Base-by-base conservation (phyloP, 176 grass and related monocot species). In the Dendrocalamus sinicus region DNA sequence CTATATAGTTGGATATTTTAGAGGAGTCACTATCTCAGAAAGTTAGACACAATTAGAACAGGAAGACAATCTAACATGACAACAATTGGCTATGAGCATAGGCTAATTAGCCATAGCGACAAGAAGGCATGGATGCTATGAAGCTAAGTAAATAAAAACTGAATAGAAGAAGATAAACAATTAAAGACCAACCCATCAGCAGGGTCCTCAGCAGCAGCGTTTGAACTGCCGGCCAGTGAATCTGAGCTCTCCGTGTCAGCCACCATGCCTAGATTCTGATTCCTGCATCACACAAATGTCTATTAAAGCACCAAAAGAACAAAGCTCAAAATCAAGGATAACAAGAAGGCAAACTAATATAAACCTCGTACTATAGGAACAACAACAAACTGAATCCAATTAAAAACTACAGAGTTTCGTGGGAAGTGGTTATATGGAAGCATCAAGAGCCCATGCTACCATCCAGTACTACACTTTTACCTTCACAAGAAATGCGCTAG, bases 261-360 rank as follows among this genome's bases (percentile, higher is more conserved):
- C 81, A 84, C 90, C 90, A 92, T 90, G 47, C 82, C 77, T 72
- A 59, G 68, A 84, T 47, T 90, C 23, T 59, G 78, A 24, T 76
- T 82, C 19, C 85, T 78, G 35, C 41, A 77, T 64, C 61, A 89
- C 37, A 75, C 8, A 45, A 81, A 65, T 47, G 28, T 53, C 19
- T 23, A 48, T 63, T 81, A 13, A 54, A 87, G 26, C 8, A 87
- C 7, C 0, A 62, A 68, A 70, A 37, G 35, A 77, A 10, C 20
- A 67, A 51, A 54, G 6, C 16, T 61, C 6, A 37, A 59, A 78
- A 67, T 40, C 47, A 69, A 39, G 53, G 9, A 76, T 74, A 79
- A 58, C n/a, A 59, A 52, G 60, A 87, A 48, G 15, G 10, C 6
- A 15, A 50, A 26, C 10, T 67, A 58, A 30, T 48, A 45, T 41